Evolutionary conservation across 495 filamentous ascomycete species (phyloP).

Genomic region (Amniculicola lignicola): DNA sequence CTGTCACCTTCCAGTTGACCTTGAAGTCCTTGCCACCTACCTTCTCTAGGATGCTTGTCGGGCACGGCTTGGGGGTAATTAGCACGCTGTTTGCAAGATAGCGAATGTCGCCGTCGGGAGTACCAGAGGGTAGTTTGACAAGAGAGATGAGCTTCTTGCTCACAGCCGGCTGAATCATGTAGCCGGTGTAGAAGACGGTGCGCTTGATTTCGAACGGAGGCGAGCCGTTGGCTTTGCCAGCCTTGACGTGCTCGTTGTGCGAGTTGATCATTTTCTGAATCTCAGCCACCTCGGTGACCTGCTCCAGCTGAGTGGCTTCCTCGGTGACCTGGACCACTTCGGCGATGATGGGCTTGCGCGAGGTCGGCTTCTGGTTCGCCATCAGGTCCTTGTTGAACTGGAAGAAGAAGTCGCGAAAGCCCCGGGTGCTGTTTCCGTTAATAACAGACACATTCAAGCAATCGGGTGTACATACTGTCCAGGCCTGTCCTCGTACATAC

Average conservation of each 20-base stretch:
- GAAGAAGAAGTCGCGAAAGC: constrained; percentile 77
- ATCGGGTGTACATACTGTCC: constrained; percentile 53
- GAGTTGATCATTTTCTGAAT: constrained; percentile 85
- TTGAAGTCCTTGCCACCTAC: constrained; percentile 81
- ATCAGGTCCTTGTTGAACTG: constrained; percentile 61
- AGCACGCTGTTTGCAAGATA: constrained; percentile 87
- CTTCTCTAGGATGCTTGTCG: constrained; percentile 65
- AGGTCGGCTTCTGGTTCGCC: constrained; percentile 34
- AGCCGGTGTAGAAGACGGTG: constrained; percentile 90
- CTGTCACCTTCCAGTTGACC: constrained; percentile 78
- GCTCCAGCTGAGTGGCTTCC: constrained; percentile 69
- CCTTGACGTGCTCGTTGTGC: constrained; percentile 62
- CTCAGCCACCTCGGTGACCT: constrained; percentile 75
- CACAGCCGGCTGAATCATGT: constrained; percentile 69
- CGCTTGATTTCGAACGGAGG: constrained; percentile 66
- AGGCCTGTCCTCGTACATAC: constrained; percentile 62
- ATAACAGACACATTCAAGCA: background rate
- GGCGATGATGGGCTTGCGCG: constrained; percentile 60
- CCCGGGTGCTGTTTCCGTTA: constrained; percentile 52
- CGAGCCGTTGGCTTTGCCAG: constrained; percentile 44
- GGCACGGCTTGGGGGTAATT: constrained; percentile 72
- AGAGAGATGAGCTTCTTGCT: constrained; percentile 67
- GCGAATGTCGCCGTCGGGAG: constrained; percentile 64
- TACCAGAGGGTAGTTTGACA: constrained; percentile 57
- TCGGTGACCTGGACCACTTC: constrained; percentile 90